These are phyloP conservation scores for Salix purpurea DNA, from an alignment of 345 rosid genomes.

Conservation along the genomic window DNA sequence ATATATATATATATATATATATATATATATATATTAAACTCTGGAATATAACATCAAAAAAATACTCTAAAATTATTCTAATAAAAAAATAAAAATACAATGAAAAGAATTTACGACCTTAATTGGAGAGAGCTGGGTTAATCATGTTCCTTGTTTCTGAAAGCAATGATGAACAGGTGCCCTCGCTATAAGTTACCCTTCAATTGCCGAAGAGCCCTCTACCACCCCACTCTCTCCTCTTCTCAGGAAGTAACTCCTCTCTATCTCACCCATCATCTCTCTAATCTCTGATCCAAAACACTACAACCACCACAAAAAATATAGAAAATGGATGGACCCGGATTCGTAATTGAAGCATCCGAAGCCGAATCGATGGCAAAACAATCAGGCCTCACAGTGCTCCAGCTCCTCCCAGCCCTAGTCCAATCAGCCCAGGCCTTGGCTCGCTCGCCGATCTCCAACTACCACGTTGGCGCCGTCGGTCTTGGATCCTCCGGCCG, in stretches of 20 bases:
- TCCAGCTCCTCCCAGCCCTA: slow-evolving; percentile 59
- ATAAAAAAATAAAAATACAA: too few relatives aligned
- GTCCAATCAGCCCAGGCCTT: slow-evolving; percentile 58
- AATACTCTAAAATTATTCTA: too few relatives aligned
- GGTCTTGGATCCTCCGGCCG: slow-evolving; percentile 88
- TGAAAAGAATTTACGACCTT: too few relatives aligned
- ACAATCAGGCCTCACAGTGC: slow-evolving; percentile 42
- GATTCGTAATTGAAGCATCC: slow-evolving; percentile 57
- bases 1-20: too few relatives aligned
- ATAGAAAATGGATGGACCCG: slow-evolving; percentile 16
- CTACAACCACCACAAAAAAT: background rate
- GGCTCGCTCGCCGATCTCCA: slow-evolving; percentile 83
- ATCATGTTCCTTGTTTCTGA: too few relatives aligned
- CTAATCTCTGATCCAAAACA: background rate
- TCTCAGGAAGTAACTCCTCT: background rate
- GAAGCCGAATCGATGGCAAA: slow-evolving; percentile 73
- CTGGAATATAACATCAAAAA: too few relatives aligned
- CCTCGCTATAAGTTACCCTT: background rate
- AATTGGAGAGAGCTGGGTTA: too few relatives aligned
- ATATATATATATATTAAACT: too few relatives aligned
- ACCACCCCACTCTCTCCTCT: background rate
- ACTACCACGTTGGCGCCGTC: slow-evolving; percentile 71
- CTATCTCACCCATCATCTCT: background rate
- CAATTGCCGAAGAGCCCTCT: background rate
- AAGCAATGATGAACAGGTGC: too few relatives aligned